Conservation (phyloP, 78 protist species). For the Emiliania huxleyi region DNA sequence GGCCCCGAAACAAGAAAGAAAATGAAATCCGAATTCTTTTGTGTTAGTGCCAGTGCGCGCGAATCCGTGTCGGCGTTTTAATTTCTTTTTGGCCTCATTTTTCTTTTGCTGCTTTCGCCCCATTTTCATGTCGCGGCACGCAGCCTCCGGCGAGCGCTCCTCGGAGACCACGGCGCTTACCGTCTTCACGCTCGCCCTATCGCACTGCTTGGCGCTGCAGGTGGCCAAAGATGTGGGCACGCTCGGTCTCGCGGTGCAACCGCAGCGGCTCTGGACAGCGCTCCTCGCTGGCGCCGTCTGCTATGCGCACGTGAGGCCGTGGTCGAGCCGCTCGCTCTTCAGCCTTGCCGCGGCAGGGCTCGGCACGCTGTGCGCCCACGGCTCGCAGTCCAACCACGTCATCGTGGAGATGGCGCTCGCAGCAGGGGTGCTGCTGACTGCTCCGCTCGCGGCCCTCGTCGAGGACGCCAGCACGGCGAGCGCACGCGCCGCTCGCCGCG, state of each 20-base stretch:
- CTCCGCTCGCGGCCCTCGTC: neutral
- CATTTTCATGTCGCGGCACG: too few relatives aligned
- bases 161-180: too few relatives aligned
- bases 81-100: too few relatives aligned
- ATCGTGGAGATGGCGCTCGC: neutral
- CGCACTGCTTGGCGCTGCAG: neutral
- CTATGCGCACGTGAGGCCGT: neutral
- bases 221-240: neutral
- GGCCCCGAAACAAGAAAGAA: too few relatives aligned
- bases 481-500: neutral
- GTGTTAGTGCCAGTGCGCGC: too few relatives aligned
- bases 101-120: too few relatives aligned
- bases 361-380: neutral
- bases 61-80: too few relatives aligned
- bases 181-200: neutral
- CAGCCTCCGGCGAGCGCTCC: too few relatives aligned
- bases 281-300: too few relatives aligned
- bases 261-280: too few relatives aligned
- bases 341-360: neutral
- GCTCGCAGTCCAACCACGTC: slow-evolving; percentile 5
- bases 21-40: too few relatives aligned
- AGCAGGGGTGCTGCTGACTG: neutral
- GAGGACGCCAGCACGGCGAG: neutral
- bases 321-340: neutral
- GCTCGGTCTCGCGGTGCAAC: too few relatives aligned